phyloP scores from a whole-genome alignment of 305 asterid genomes.

The Rubia tinctorum region DNA sequence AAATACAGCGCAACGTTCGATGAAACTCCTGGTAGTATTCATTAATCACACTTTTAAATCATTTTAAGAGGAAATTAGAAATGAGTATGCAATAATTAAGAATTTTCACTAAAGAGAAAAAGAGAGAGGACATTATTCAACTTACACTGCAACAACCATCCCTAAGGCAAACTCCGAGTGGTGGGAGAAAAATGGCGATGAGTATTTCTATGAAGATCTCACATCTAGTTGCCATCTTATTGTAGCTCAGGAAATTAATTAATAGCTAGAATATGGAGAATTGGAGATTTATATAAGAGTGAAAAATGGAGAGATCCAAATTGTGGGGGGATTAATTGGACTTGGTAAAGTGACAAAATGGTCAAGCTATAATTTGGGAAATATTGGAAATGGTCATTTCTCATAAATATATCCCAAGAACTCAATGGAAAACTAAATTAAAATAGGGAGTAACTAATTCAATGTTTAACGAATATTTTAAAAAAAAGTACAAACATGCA shows the following conservation, averaged over 20 bases:
- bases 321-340: not conserved
- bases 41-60: no score
- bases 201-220: slow-evolving; percentile 38
- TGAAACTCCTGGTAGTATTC: no score
- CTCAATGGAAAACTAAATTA: no score
- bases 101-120: no score
- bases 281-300: not conserved
- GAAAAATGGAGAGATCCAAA: not conserved
- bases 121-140: no score
- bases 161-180: slow-evolving; percentile 46
- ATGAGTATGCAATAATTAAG: no score
- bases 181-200: slow-evolving; percentile 43
- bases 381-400: not conserved
- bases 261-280: not conserved
- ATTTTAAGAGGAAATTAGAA: no score
- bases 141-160: slow-evolving; percentile 49
- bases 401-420: not conserved
- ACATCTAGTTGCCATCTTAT: slow-evolving; percentile 32
- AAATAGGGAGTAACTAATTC: no score
- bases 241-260: not conserved
- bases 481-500: no score
- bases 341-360: slow-evolving; percentile 1
- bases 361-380: slow-evolving; percentile 8
- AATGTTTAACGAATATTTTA: no score
- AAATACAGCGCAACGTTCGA: no score